A percentile compares a stretch with the other conserved stretches of the same genome.
phyloP scores from a whole-genome alignment of 352 stramenopile species.

The Globisporangium megalacanthum region DNA sequence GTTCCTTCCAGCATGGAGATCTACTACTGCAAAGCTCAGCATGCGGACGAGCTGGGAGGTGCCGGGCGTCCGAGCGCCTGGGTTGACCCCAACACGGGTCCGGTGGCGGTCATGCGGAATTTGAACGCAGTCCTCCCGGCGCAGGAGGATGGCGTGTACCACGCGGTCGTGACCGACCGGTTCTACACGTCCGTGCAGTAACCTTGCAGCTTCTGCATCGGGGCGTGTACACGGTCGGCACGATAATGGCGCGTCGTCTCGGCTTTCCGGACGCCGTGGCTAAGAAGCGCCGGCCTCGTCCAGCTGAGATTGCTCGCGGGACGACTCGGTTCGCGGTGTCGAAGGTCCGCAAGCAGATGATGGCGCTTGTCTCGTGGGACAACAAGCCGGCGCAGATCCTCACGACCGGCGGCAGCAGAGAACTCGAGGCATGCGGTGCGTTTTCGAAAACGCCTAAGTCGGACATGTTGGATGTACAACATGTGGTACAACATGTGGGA shows the following conservation, averaged over 20 bases:
- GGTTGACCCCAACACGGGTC: not conserved
- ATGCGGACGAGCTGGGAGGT: not conserved
- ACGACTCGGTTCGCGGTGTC: not conserved
- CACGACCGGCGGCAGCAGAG: not conserved
- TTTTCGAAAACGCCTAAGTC: not conserved
- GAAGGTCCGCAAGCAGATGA: not conserved
- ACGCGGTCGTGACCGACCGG: not conserved
- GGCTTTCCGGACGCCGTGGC: not conserved
- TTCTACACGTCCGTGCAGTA: constrained; percentile 3
- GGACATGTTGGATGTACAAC: not conserved
- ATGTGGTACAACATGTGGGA: not conserved
- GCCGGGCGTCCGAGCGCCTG: not conserved
- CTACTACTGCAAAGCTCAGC: not conserved
- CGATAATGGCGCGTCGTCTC: not conserved
- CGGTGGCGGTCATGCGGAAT: not conserved
- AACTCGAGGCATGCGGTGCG: not conserved
- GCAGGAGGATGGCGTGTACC: not conserved
- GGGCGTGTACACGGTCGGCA: not conserved
- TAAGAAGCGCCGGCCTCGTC: not conserved
- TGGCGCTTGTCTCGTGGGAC: not conserved
- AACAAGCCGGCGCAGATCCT: constrained; percentile 1
- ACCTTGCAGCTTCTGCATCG: no score
- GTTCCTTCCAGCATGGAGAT: not conserved
- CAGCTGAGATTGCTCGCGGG: no score
- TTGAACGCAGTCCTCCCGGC: not conserved